Evolutionary conservation across 2,329 filamentous ascomycete genomes (phyloP), one percentile per base, ranked within the genome.

Genomic region (Thermochaetoides dissita): DNA sequence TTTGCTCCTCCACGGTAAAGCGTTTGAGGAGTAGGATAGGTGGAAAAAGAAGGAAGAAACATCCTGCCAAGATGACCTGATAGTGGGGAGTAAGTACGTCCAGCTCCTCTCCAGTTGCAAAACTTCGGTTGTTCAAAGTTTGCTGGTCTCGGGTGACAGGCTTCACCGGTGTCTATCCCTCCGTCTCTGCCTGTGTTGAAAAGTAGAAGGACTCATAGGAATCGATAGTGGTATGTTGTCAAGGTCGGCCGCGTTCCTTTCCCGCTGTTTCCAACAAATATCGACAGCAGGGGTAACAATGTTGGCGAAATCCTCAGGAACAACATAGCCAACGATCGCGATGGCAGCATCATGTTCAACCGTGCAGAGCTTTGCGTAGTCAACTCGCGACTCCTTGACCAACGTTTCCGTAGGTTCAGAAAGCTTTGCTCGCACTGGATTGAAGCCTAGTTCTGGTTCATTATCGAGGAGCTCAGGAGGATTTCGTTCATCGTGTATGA

Each of bases 331-430:
- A 40, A 77, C 68, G 51, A 76, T 74, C 49, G 68, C 63, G n/a
- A 76, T 69, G 37, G 63, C 66, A 49, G 68, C 59, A 50, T 77
- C 77, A 57, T 76, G 73, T 53, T 76, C 71, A 28, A 77, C 61
- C 3, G 70, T 72, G 29, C 66, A 62, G 6, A 71, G 58, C 47
- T 76, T 76, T 6, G 69, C 67, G 54, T 76, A 76, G 56, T 76
- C 75, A 49, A 75, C 64, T 6, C 73, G 66, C 9, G 73, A 77
- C 46, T 70, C 65, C 30, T 49, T 60, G 8, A 61, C 60, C 6
- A 76, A 60, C 41, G 57, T 64, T 45, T 76, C 69, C 30, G 10
- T 59, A 55, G 4, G 61, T 57, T 12, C 39, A 10, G 55, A 59
- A 12, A 74, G 63, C 1, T 61, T 54, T 35, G 72, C 60, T 29